Evolutionary conservation across 1,284 basidiomycete species (phyloP).

Genomic region (Pterulicium gracile): DNA sequence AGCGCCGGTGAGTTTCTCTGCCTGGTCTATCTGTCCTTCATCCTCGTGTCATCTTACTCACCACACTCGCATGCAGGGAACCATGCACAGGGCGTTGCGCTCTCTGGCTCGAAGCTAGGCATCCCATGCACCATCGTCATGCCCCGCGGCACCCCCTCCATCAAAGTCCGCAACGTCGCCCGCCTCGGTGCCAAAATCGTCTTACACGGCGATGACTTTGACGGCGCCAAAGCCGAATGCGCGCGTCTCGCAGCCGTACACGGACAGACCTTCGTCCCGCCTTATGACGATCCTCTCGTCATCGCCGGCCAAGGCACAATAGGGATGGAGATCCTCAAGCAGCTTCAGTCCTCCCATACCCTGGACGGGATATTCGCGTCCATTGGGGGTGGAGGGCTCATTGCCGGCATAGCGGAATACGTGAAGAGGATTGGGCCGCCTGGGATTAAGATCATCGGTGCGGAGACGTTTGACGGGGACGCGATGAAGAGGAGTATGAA

Average conservation of each 20-base stretch:
- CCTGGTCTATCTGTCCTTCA: no score
- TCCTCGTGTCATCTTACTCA: conserved; percentile 6
- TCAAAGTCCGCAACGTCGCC: conserved; percentile 93
- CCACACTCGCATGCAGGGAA: conserved; percentile 58
- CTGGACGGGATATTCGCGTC: conserved; percentile 86
- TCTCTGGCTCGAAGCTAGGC: conserved; percentile 78
- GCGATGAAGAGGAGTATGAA: conserved; percentile 80
- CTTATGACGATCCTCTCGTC: conserved; percentile 95
- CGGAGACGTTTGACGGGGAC: conserved; percentile 94
- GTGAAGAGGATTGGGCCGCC: conserved; percentile 91
- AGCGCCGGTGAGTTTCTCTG: conserved; percentile 81
- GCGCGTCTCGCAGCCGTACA: conserved; percentile 70
- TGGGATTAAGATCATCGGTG: conserved; percentile 75
- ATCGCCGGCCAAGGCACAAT: conserved; percentile 97
- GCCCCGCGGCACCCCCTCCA: conserved; percentile 90
- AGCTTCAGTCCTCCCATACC: conserved; percentile 61
- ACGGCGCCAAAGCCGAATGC: conserved; percentile 94
- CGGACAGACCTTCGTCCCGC: conserved; percentile 87
- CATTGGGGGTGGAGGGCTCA: conserved; percentile 89
- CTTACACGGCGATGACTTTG: conserved; percentile 88
- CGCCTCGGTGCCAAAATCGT: conserved; percentile 92
- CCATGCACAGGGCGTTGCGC: conserved; percentile 96
- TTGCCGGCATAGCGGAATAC: conserved; percentile 86
- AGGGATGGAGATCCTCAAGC: conserved; percentile 90
- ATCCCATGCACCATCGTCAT: conserved; percentile 98